These are phyloP conservation scores for Schizochytrium sp. DNA, from an alignment of 108 stramenopile genomes.

Conservation along the genomic window DNA sequence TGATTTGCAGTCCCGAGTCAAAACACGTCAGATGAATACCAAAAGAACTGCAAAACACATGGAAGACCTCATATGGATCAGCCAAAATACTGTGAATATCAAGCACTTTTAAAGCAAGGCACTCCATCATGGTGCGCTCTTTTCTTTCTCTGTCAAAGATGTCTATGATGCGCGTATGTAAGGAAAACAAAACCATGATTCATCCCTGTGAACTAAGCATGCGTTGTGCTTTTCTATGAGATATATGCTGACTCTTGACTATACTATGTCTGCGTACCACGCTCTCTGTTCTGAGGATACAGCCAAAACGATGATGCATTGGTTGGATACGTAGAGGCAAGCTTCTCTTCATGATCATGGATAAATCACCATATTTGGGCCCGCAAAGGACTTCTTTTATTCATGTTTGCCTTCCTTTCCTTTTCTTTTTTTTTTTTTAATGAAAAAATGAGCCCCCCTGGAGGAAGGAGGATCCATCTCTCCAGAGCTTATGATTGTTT, in stretches of 20 bases:
- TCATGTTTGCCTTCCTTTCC: no score
- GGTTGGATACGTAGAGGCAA: no score
- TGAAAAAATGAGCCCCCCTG: no score
- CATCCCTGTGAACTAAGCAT: not conserved
- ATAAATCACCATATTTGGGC: no score
- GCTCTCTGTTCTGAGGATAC: not conserved
- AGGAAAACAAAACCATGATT: not conserved
- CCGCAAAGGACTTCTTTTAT: no score
- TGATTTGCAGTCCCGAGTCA: not conserved
- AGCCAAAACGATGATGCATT: not conserved
- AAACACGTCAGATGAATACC: conserved; percentile 24
- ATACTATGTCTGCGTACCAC: not conserved
- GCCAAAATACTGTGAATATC: conserved; percentile 25
- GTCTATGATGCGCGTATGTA: no score
- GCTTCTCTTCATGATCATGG: no score
- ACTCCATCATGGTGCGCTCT: not conserved
- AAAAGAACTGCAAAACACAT: conserved; percentile 36
- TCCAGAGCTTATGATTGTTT: no score
- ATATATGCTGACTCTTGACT: not conserved
- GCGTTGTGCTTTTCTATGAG: not conserved
- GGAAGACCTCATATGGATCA: conserved; percentile 59
- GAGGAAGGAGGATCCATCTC: no score
- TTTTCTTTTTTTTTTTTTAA: no score
- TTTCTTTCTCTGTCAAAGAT: not conserved
- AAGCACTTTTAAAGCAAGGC: conserved; percentile 33